A percentile compares a stretch with the other conserved stretches of the same genome.
These are phyloP conservation scores for Fraxinus dipetala DNA, from an alignment of 305 asterid genomes.

Conservation along the genomic window DNA sequence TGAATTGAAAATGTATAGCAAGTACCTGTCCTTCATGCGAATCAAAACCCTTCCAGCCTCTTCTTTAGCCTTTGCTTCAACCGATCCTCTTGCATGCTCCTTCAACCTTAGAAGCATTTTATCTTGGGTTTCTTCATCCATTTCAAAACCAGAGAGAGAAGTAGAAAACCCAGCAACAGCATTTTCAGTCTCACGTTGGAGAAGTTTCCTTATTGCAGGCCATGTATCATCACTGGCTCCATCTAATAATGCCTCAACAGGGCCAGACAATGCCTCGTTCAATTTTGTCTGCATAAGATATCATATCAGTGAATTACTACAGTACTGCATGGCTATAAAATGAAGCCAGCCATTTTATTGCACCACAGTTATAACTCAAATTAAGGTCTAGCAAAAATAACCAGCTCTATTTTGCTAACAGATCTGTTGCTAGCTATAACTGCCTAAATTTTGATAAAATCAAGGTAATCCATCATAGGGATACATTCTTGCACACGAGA, in stretches of 20 bases:
- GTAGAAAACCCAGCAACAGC: slow-evolving; percentile 60
- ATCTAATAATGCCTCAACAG: slow-evolving; percentile 83
- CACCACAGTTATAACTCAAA: not conserved
- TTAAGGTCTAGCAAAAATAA: not conserved
- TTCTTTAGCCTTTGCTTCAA: slow-evolving; percentile 80
- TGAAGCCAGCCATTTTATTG: not conserved
- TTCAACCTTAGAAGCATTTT: slow-evolving; percentile 65
- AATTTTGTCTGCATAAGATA: slow-evolving; percentile 64
- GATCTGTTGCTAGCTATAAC: not conserved
- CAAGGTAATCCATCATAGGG: not conserved
- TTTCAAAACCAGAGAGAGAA: slow-evolving; percentile 83
- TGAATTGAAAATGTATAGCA: not conserved
- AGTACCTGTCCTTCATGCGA: slow-evolving; percentile 95
- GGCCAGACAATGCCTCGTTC: slow-evolving; percentile 74
- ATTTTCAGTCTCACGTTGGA: slow-evolving; percentile 62
- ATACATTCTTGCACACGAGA: not conserved
- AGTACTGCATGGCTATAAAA: not conserved
- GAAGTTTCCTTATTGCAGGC: slow-evolving; percentile 89
- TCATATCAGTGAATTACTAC: slow-evolving; percentile 4
- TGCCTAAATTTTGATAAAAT: not conserved
- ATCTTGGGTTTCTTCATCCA: slow-evolving; percentile 60
- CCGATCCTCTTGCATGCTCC: slow-evolving; percentile 73
- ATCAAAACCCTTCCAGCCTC: slow-evolving; percentile 88
- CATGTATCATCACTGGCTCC: slow-evolving; percentile 84
- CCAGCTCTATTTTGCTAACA: not conserved